Evolutionary conservation across 1,284 basidiomycete species (phyloP), one percentile per base, ranked within the genome.

Genomic region (Sutorius eximius): DNA sequence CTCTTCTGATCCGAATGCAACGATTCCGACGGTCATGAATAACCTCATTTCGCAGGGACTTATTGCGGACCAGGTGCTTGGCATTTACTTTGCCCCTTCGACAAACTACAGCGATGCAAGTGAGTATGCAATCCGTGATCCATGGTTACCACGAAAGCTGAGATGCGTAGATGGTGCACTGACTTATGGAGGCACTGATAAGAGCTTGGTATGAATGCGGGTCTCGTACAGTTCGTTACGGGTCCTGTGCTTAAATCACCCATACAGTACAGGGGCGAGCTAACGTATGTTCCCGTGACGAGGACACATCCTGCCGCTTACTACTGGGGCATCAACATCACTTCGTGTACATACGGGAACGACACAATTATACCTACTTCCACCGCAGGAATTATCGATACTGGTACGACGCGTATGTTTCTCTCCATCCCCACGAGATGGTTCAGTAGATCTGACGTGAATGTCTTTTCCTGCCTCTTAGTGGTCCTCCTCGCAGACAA

Each of bases 261-360:
- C 34, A 9, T 22, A 30, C 36, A 66, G 67, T 63, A 60, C 44
- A 13, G 49, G 15, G 65, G 66, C 12, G 30, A 51, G 7, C 9
- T 68, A 22, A 59, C 45, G 0, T 69, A 60, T 36, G 33, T 13
- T 18, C 67, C 67, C n/a, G 8, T 70, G 37, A 71, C 69, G 27
- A 0, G 38, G 16, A 70, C 57, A 10, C 24, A 13, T 13, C 66
- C 66, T 12, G 30, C 68, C 7, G 9, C 44, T 1, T 2, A 3
- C 16, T 69, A 47, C 43, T 70, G 69, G 66, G 65, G 66, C 2
- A 58, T 68, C 42, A 59, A 71, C 9, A 12, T 71, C 13, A 63
- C 63, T 2, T 33, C 5, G 13, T 33, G 45, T 13, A 57, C 52
- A 1, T 69, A 61, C 16, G 66, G 62, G 32, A n/a, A 6, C 3